phyloP scores from a whole-genome alignment of 805 yeast genomes.

The Candida alai region DNA sequence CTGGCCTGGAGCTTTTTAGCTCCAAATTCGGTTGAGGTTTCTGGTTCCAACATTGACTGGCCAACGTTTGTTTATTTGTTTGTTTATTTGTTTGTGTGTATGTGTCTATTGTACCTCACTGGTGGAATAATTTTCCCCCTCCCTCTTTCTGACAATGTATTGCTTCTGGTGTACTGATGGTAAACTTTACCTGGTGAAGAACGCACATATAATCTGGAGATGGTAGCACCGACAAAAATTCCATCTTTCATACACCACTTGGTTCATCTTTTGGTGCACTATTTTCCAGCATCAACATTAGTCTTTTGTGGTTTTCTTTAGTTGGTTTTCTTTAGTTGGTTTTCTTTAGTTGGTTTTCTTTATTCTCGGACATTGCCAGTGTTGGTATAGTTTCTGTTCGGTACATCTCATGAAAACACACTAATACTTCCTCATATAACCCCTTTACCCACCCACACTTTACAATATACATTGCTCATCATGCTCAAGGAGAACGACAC shows the following conservation, averaged over 20 bases:
- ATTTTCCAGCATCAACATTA: too few relatives aligned
- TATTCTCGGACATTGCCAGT: not conserved
- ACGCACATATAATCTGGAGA: too few relatives aligned
- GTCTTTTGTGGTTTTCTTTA: too few relatives aligned
- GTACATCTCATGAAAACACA: not conserved
- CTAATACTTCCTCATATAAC: not conserved
- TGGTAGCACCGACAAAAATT: too few relatives aligned
- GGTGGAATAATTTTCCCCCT: too few relatives aligned
- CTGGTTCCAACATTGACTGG: constrained; percentile 2
- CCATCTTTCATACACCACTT: too few relatives aligned
- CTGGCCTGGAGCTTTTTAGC: constrained; percentile 14
- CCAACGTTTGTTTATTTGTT: not conserved
- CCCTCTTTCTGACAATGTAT: too few relatives aligned
- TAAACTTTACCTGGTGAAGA: too few relatives aligned
- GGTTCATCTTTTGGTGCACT: too few relatives aligned
- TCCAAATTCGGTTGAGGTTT: not conserved
- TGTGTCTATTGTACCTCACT: too few relatives aligned
- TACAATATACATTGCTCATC: constrained; percentile 2
- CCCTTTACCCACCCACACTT: not conserved
- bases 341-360: constrained; percentile 1
- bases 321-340: not conserved
- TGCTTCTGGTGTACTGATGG: too few relatives aligned
- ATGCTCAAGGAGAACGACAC: constrained; percentile 30
- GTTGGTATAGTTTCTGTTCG: not conserved
- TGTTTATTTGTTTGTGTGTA: not conserved